Percentiles rank a stretch among this genome's conserved stretches.
Evolutionary conservation across 2,329 filamentous ascomycete genomes (phyloP).

Genomic region (Venturia effusa): DNA sequence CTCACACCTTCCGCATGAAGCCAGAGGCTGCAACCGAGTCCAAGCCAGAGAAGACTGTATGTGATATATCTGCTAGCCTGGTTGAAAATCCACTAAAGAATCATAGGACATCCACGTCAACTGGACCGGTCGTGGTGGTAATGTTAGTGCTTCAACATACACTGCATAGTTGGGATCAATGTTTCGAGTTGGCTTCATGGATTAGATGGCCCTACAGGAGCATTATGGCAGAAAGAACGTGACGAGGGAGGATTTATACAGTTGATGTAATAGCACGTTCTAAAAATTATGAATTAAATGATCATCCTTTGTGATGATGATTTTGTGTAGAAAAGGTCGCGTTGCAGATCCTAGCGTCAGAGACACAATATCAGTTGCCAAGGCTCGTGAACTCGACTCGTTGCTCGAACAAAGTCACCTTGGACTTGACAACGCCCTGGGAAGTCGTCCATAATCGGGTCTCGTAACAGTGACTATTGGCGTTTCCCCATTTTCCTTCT

Average conservation of each 20-base stretch:
- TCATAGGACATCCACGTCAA: constrained; percentile 88
- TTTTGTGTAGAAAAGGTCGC: not conserved
- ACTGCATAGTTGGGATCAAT: constrained; percentile 56
- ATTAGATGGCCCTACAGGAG: not conserved
- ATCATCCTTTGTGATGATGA: not conserved
- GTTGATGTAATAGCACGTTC: not conserved
- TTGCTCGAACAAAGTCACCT: not conserved
- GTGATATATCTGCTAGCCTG: not conserved
- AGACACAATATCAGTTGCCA: not conserved
- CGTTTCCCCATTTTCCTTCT: not conserved
- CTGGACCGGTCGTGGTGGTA: constrained; percentile 97
- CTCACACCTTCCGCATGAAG: constrained; percentile 45
- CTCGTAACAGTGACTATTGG: not conserved
- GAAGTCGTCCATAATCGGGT: not conserved
- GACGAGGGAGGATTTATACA: not conserved
- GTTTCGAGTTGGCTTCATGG: not conserved
- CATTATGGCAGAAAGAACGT: not conserved
- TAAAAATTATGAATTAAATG: not conserved
- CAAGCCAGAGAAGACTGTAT: constrained; percentile 63
- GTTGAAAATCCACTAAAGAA: not conserved
- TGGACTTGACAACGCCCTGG: not conserved
- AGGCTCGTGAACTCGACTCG: not conserved
- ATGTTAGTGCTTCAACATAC: constrained; percentile 95
- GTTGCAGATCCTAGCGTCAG: not conserved
- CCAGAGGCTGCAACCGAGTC: constrained; percentile 35